Evolutionary conservation across 257 asterid species (phyloP), one percentile per base, ranked within the genome.

Genomic region (Plantago elongata): DNA sequence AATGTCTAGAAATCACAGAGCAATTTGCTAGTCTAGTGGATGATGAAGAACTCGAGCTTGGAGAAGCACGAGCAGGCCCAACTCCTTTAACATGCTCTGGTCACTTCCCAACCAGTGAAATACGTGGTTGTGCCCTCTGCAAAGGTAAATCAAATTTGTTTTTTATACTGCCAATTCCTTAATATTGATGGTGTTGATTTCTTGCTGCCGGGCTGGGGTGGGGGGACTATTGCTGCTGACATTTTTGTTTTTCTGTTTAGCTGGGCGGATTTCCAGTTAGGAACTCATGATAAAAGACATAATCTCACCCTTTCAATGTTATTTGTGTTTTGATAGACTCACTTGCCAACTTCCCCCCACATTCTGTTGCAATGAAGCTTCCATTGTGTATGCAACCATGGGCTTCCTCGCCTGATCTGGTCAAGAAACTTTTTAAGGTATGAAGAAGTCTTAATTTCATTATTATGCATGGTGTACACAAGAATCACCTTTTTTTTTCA

Each of bases 361-460:
- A 72, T 65, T 80, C 89, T 74, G 96, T 93, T 43, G 57, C 76
- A 59, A 89, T 85, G 99, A 87, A 79, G 78, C 83, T 59, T 37
- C 99, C 97, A 37, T 68, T 93, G 63, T 69, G 74, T 60, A 67
- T 45, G 38, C 95, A 77, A 77, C 99, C 99, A 4, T 93, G 99
- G 99, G 86, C 75, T 71, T 82, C 94, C 75, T 87, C 87, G 52
- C 87, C 90, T 11, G 87, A 87, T 79, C 90, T 93, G 47, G 79
- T 75, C 62, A 89, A 82, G 79, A 93, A 93, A 72, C 87, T 93
- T 69, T 87, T 93, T 76, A 93, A 89, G 97, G 99, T 93, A 87
- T 70, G 46, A 46, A 9, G 60, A 54, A 37, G 47, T 61, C 67
- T 57, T 65, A 60, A 29, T 43, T 44, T 40, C 45, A 63, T 51